These are phyloP conservation scores for Trichoderma sp. DNA, from an alignment of 2,329 filamentous ascomycete genomes.

Conservation along the genomic window DNA sequence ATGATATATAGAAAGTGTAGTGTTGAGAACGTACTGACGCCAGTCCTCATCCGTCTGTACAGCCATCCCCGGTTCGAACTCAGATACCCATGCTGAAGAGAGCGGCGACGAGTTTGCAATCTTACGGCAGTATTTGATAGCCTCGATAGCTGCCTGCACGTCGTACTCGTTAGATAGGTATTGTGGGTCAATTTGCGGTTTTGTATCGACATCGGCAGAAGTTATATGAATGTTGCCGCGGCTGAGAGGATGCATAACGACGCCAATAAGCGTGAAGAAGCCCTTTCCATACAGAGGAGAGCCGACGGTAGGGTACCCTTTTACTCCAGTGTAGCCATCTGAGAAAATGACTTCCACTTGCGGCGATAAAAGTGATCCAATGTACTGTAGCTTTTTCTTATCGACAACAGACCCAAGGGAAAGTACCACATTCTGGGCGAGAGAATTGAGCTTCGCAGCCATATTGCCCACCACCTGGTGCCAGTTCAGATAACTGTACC, in stretches of 20 bases:
- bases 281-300: not conserved
- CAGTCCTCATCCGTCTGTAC: not conserved
- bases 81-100: not conserved
- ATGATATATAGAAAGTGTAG: slow-evolving; percentile 1
- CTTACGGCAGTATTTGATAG: not conserved
- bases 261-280: not conserved
- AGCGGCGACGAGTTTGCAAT: slow-evolving; percentile 8
- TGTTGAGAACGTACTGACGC: not conserved
- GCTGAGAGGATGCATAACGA: not conserved
- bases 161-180: not conserved
- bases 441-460: not conserved
- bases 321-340: slow-evolving; percentile 19
- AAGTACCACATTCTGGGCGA: not conserved
- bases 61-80: not conserved
- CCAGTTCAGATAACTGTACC: not conserved
- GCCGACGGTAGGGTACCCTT: not conserved
- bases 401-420: slow-evolving; percentile 26
- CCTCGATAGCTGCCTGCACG: not conserved
- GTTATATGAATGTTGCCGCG: not conserved
- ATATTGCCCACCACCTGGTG: not conserved
- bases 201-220: not conserved
- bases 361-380: not conserved
- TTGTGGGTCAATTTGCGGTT: not conserved
- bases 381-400: slow-evolving; percentile 3
- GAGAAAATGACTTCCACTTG: slow-evolving; percentile 2